Percentiles rank a stretch among this genome's conserved stretches.
These are phyloP conservation scores for Termitomyces eurrhizus DNA, from an alignment of 768 basidiomycete genomes.

Conservation along the genomic window DNA sequence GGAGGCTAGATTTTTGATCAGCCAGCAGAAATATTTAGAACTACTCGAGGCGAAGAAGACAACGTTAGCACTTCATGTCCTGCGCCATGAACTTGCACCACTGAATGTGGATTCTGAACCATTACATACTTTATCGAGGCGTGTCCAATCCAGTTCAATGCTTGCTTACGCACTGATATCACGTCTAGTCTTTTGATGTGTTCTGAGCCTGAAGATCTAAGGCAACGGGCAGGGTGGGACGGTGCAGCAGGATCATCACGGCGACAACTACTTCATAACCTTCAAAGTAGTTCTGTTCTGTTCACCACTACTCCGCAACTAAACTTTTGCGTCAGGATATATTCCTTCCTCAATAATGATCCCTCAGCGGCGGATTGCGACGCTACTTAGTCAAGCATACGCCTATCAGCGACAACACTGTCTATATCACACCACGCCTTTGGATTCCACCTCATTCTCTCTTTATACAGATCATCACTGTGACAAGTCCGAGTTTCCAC, in stretches of 20 bases:
- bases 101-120: constrained; percentile 75
- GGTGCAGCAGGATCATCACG: constrained; percentile 82
- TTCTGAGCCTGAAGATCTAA: constrained; percentile 76
- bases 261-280: constrained; percentile 62
- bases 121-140: constrained; percentile 89
- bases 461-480: constrained; percentile 87
- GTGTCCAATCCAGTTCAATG: constrained; percentile 16
- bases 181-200: constrained; percentile 85
- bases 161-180: constrained; percentile 5
- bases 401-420: constrained; percentile 77
- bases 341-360: constrained; percentile 93
- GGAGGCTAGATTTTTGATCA: constrained; percentile 85
- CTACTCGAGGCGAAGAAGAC: constrained; percentile 78
- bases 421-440: constrained; percentile 79
- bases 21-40: constrained; percentile 95
- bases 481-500: constrained; percentile 77
- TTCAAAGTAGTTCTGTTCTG: constrained; percentile 64
- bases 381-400: constrained; percentile 83
- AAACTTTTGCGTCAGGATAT: constrained; percentile 48
- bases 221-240: constrained; percentile 82
- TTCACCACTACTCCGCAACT: constrained; percentile 6
- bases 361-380: constrained; percentile 81
- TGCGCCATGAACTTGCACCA: constrained; percentile 87
- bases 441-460: constrained; percentile 59
- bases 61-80: constrained; percentile 76